phyloP scores from a whole-genome alignment of 2,329 filamentous ascomycete species.

The Pleurostoma richardsiae region DNA sequence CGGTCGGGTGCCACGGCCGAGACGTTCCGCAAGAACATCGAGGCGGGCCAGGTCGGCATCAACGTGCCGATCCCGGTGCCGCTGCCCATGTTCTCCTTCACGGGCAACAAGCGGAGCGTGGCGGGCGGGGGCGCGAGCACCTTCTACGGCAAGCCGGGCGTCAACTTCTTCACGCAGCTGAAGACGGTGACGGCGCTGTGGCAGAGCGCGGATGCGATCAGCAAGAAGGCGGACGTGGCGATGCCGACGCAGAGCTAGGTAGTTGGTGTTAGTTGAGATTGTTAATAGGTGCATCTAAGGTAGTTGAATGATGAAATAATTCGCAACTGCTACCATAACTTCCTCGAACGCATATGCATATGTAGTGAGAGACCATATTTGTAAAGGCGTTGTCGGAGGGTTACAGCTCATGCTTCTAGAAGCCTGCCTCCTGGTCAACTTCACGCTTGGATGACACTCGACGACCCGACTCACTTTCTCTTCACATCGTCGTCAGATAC shows the following conservation, averaged over 20 bases:
- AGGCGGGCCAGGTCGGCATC: constrained; percentile 81
- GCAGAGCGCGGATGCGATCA: constrained; percentile 70
- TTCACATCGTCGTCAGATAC: too few species aligned
- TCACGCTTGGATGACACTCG: too few species aligned
- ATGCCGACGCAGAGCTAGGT: constrained; percentile 49
- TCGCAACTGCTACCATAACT: too few species aligned
- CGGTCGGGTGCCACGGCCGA: constrained; percentile 71
- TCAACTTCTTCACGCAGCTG: constrained; percentile 93
- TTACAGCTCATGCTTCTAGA: too few species aligned
- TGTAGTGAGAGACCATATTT: too few species aligned
- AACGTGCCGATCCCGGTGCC: constrained; percentile 76
- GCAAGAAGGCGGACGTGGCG: constrained; percentile 64
- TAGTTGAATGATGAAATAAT: too few species aligned
- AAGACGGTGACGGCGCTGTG: constrained; percentile 97
- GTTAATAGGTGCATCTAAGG: not conserved
- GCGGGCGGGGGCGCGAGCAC: constrained; percentile 89
- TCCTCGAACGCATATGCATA: too few species aligned
- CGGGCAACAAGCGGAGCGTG: constrained; percentile 81
- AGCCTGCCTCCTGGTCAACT: too few species aligned
- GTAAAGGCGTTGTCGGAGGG: too few species aligned
- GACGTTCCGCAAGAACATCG: constrained; percentile 73
- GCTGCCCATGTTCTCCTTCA: constrained; percentile 68
- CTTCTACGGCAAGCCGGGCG: constrained; percentile 89
- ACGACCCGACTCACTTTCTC: too few species aligned
- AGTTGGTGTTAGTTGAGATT: constrained; percentile 37